Evolutionary conservation across 768 basidiomycete genomes (phyloP).

Genomic region (Psilocybe azurescens): DNA sequence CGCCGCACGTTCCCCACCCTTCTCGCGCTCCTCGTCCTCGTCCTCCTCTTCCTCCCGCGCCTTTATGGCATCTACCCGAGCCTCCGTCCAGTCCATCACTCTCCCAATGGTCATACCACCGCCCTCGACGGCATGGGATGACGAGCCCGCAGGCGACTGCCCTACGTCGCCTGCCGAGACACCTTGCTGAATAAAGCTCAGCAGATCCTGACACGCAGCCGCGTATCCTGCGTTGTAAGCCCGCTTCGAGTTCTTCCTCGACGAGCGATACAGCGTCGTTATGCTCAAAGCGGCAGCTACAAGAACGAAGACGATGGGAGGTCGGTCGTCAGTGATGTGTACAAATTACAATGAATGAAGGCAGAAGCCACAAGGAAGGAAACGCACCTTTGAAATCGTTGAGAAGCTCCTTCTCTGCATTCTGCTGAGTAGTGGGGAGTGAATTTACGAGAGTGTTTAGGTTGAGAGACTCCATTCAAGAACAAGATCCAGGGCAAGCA

Average conservation of each 20-base stretch:
- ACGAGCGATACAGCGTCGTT: constrained; percentile 84
- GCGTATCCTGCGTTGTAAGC: constrained; percentile 85
- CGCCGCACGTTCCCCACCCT: constrained; percentile 48
- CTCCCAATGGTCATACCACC: constrained; percentile 77
- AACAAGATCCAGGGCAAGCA: constrained; percentile 9
- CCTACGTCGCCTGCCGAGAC: constrained; percentile 66
- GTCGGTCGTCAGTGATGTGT: constrained; percentile 2
- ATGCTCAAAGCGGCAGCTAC: constrained; percentile 84
- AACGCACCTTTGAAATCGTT: constrained; percentile 80
- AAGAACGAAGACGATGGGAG: not conserved
- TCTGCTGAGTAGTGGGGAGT: constrained; percentile 72
- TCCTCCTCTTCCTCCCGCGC: constrained; percentile 82
- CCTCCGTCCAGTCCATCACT: constrained; percentile 88
- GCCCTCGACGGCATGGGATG: constrained; percentile 50
- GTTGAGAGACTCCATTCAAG: constrained; percentile 74
- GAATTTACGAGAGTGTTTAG: constrained; percentile 81
- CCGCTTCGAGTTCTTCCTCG: constrained; percentile 74
- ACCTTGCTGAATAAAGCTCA: constrained; percentile 84
- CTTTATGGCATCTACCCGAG: constrained; percentile 76
- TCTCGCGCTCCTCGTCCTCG: constrained; percentile 77
- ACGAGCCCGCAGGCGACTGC: constrained; percentile 40
- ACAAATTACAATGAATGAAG: no score
- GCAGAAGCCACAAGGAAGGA: constrained; percentile 23
- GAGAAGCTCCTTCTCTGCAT: constrained; percentile 80
- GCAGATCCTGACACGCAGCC: constrained; percentile 78